phyloP scores from a whole-genome alignment of 768 basidiomycete species.

The Arthromyces matolae region DNA sequence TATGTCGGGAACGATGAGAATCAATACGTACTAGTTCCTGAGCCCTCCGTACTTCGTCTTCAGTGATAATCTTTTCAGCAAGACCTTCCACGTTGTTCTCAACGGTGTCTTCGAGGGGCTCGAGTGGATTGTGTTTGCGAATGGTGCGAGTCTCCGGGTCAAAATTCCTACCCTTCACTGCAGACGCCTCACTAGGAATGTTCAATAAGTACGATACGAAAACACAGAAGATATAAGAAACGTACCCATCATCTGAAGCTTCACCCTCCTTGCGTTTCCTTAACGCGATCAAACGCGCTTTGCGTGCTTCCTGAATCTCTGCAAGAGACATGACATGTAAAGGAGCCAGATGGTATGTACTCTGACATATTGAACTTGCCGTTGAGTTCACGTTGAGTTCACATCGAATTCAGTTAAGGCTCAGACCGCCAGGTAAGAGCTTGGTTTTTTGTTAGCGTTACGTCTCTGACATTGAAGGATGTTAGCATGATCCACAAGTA shows the following conservation, averaged over 20 bases:
- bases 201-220: too few species aligned
- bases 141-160: slow-evolving; percentile 84
- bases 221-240: background rate
- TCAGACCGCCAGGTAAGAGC: slow-evolving; percentile 77
- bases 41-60: slow-evolving; percentile 80
- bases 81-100: slow-evolving; percentile 83
- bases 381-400: background rate
- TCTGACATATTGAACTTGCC: background rate
- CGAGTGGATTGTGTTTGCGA: slow-evolving; percentile 55
- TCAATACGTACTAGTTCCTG: slow-evolving; percentile 75
- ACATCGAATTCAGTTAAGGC: slow-evolving; percentile 69
- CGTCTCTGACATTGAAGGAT: slow-evolving; percentile 5
- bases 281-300: slow-evolving; percentile 75
- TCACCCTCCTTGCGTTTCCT: slow-evolving; percentile 68
- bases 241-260: slow-evolving; percentile 40
- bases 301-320: slow-evolving; percentile 76
- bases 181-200: slow-evolving; percentile 42
- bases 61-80: slow-evolving; percentile 78
- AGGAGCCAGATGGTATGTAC: slow-evolving; percentile 36
- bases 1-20: background rate
- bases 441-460: background rate
- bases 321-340: slow-evolving; percentile 50
- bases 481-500: slow-evolving; percentile 74
- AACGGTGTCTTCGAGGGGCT: slow-evolving; percentile 77
- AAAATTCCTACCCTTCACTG: slow-evolving; percentile 77